A percentile compares a stretch with the other conserved stretches of the same genome.
Conservation (phyloP, 2,329 filamentous ascomycete species). For the Chaetomium strumarium region DNA sequence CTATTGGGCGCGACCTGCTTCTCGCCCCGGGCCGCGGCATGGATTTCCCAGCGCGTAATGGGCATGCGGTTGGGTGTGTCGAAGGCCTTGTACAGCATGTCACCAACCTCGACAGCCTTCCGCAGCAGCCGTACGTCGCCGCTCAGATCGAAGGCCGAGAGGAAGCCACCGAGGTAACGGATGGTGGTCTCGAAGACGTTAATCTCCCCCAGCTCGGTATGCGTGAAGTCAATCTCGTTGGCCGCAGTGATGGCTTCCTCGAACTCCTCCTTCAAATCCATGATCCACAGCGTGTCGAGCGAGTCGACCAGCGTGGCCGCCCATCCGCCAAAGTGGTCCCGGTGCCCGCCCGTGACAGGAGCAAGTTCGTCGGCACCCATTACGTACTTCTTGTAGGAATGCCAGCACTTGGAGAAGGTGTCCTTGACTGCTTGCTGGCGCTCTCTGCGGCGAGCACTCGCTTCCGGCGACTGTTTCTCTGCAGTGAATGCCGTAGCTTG, state of each 20-base stretch:
- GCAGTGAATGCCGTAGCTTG: conserved; percentile 28
- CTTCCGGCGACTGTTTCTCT: conserved; percentile 16
- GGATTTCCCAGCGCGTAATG: conserved; percentile 50
- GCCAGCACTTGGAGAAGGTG: conserved; percentile 37
- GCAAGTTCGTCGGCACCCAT: conserved; percentile 20
- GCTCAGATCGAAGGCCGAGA: conserved; percentile 28
- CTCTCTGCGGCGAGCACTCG: not conserved
- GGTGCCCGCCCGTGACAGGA: conserved; percentile 13
- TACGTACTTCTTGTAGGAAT: conserved; percentile 38
- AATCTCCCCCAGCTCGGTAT: conserved; percentile 35
- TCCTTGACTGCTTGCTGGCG: conserved; percentile 19
- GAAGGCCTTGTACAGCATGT: conserved; percentile 42
- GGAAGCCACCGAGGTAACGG: conserved; percentile 29
- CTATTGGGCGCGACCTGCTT: conserved; percentile 27
- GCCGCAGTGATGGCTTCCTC: conserved; percentile 42
- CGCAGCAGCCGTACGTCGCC: conserved; percentile 30
- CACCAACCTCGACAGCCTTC: conserved; percentile 41
- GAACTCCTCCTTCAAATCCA: conserved; percentile 49
- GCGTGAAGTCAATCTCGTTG: conserved; percentile 42
- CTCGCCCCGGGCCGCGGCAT: conserved; percentile 27
- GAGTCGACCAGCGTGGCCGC: conserved; percentile 21
- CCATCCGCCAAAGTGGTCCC: conserved; percentile 20
- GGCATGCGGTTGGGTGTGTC: conserved; percentile 46
- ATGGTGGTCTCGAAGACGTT: conserved; percentile 31
- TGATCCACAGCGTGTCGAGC: conserved; percentile 52